phyloP scores from a whole-genome alignment of 192 early-diverging fungal genomes.

The Oehlia diaphana region DNA sequence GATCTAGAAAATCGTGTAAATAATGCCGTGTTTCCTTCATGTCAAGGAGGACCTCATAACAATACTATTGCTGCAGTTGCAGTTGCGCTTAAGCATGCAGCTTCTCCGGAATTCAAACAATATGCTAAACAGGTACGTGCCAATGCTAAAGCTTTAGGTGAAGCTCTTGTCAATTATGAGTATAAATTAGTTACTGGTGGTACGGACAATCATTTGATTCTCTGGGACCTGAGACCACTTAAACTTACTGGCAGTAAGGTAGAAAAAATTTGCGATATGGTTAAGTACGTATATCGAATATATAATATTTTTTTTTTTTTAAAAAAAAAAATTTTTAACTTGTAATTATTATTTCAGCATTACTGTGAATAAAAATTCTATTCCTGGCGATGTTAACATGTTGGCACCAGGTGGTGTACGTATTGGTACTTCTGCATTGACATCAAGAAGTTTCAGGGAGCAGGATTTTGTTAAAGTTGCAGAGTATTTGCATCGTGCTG shows the following conservation, averaged over 20 bases:
- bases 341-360: conserved; percentile 52
- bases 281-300: conserved; percentile 43
- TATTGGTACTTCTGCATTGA: conserved; percentile 92
- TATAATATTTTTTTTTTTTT: no score
- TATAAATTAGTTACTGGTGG: conserved; percentile 96
- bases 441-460: conserved; percentile 95
- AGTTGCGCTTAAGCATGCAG: conserved; percentile 97
- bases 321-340: neutral
- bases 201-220: conserved; percentile 97
- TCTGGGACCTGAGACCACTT: conserved; percentile 95
- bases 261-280: conserved; percentile 98
- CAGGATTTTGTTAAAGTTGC: conserved; percentile 95
- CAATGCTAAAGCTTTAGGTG: conserved; percentile 87
- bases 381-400: conserved; percentile 94
- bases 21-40: conserved; percentile 99
- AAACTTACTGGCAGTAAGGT: conserved; percentile 95
- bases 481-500: conserved; percentile 94
- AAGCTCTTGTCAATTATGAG: conserved; percentile 72
- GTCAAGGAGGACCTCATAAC: conserved; percentile 99
- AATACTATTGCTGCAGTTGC: conserved; percentile 99
- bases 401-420: conserved; percentile 98
- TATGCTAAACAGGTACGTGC: conserved; percentile 96
- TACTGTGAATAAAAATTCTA: conserved; percentile 99
- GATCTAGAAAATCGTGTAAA: conserved; percentile 95
- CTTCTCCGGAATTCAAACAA: conserved; percentile 86